Base-by-base conservation (phyloP, 164 flowering plant species). In the grape (Vitis vinifera) region DNA sequence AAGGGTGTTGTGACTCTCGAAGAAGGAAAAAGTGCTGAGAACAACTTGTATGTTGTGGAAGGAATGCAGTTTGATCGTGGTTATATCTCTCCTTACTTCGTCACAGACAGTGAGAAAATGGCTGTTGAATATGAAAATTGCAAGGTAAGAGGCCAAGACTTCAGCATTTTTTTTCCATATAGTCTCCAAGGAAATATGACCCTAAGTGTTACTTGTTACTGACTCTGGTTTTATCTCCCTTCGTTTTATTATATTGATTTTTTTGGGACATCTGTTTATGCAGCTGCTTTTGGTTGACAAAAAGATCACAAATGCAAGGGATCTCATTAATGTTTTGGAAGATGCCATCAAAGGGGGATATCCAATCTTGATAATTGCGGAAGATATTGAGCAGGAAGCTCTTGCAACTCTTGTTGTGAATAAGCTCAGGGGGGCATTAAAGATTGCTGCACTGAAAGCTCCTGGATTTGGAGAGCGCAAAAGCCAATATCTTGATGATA, bases 21-120 rank as follows among this genome's bases (percentile, higher is more conserved):
- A 75, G 99, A 96, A 81, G 99, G 99, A 12, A 92, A 82, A 80
- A 93, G 99, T 82, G 92, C 98, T 8, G 98, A 96, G 70, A 96
- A 96, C 80, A 81, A 63, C 71, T 89, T 96, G 12, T 89, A 88
- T 79, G 98, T 96, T 64, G 98, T 93, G 7, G 97, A 96, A 71
- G 98, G 99, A 53, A 96, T 93, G 99, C 98, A 96, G 68, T 96
- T 96, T 78, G 98, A 93, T 23, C 92, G 98, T 66, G 99, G 99
- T 49, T 96, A 90, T 66, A 88, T 92, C 70, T 92, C 99, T 59
- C 99, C 99, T 19, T 93, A 93, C 75, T 96, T 96, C 69, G 97
- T 96, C 0, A 96, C 98, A 27, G 98, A 96, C 63, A 87, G 90
- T 67, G 98, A 96, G 83, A 96, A 93, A 77, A 93, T 92, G 97